These are phyloP conservation scores for Myochromella boudieri DNA, from an alignment of 768 basidiomycete species.

Conservation along the genomic window DNA sequence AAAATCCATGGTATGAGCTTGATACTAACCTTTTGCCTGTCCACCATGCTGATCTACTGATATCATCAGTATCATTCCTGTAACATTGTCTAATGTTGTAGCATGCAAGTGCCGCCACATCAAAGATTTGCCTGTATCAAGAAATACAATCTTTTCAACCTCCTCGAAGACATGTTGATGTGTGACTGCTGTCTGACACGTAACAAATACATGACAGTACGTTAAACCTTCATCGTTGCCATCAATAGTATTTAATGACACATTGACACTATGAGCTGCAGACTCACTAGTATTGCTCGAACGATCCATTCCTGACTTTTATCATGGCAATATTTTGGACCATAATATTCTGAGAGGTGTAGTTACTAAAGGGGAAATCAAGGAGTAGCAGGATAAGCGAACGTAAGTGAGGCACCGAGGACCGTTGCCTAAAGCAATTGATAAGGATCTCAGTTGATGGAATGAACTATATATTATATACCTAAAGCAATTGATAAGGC, in stretches of 20 bases:
- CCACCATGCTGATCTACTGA: conserved; percentile 22
- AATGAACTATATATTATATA: too few species aligned
- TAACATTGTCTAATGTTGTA: conserved; percentile 3
- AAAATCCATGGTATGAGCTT: too few species aligned
- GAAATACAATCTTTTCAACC: conserved; percentile 19
- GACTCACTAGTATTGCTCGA: conserved; percentile 20
- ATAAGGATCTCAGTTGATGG: too few species aligned
- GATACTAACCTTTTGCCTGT: conserved; percentile 25
- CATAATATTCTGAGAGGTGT: too few species aligned
- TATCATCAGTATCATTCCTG: conserved; percentile 18
- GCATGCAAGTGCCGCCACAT: conserved; percentile 23
- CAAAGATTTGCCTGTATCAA: conserved; percentile 20
- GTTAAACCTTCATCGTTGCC: conserved; percentile 1
- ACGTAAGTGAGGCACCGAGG: too few species aligned
- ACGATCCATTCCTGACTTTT: too few species aligned
- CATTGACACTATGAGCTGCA: neutral
- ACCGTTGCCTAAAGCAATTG: too few species aligned
- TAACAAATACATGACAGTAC: conserved; percentile 5
- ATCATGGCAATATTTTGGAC: too few species aligned
- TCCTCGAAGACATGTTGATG: conserved; percentile 18
- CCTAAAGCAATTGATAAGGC: too few species aligned
- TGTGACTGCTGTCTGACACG: conserved; percentile 16
- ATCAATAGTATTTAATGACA: neutral
- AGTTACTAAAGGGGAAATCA: too few species aligned
- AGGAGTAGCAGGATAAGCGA: too few species aligned